Evolutionary conservation across 345 rosid genomes (phyloP), one percentile per base, ranked within the genome.

Genomic region (Gossypium turneri): DNA sequence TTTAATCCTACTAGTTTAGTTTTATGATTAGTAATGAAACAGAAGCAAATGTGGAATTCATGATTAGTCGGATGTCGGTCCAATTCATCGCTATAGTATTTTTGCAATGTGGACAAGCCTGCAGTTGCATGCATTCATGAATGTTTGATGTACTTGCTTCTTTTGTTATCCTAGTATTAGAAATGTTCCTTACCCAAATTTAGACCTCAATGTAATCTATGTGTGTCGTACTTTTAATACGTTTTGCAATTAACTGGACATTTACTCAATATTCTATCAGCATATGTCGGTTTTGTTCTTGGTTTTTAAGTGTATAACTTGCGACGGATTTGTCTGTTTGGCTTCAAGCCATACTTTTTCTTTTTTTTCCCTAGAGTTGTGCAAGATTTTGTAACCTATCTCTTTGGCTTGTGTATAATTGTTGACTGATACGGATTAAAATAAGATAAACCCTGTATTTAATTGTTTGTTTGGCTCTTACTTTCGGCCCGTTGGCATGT

Each of bases 1-100:
- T 59, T 70, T 17, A 44, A 69, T 66, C 57, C 17, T 72, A 67
- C 73, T 79, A 25, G 78, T 70, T 73, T 79, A 50, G 68, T 65
- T 60, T 59, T 60, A 48, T 68, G 81, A 73, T 82, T 81, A 63
- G 47, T 74, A 25, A 75, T 77, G 70, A 81, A 58, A 51, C 3
- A 68, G 73, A 72, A 79, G 81, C 79, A 78, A 82, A 76, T 77
- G 77, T 66, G 65, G 69, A 63, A 73, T 72, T 69, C 72, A 81
- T 86, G 71, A 81, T 86, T 76, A 70, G 74, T 69, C 76, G 55
- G 62, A 47, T 47, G 51, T 9, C 3, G 52, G 5, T 76, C 80
- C 75, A 67, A 74, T 75, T 73, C 50, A 56, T 53, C 73, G 48
- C 67, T 63, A 7, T 68, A 51, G 17, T 79, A 60, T 76, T 74